phyloP scores from a whole-genome alignment of 2,329 filamentous ascomycete species.

The Coniochaeta ligniaria region DNA sequence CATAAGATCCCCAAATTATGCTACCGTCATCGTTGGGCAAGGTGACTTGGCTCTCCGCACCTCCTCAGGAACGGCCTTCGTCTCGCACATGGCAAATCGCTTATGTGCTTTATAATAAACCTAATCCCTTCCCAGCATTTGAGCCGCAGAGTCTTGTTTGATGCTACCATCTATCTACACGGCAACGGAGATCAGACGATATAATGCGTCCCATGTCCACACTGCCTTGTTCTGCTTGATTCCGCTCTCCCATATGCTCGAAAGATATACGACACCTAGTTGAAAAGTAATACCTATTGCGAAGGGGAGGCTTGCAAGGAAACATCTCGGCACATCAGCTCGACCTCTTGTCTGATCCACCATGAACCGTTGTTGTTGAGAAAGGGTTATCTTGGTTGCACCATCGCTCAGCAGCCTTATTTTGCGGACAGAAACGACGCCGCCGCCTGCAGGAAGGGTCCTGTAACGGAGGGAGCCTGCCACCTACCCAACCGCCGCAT shows the following conservation, averaged over 20 bases:
- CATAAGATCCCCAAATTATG: conserved; percentile 56
- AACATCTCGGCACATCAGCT: neutral
- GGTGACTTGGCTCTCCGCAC: conserved; percentile 33
- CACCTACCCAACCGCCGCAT: neutral
- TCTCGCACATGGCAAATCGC: conserved; percentile 41
- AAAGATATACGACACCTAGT: neutral
- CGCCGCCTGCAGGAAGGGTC: neutral
- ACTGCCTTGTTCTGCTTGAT: conserved; percentile 6
- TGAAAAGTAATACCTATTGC: neutral
- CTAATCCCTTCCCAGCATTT: conserved; percentile 27
- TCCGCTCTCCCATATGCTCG: neutral
- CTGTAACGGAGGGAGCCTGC: neutral
- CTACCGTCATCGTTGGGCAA: conserved; percentile 42
- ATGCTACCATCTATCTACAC: conserved; percentile 14
- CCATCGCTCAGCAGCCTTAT: conserved; percentile 8
- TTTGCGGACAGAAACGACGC: neutral
- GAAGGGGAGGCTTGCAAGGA: neutral
- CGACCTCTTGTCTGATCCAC: neutral
- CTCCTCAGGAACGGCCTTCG: conserved; percentile 37
- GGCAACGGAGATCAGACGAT: conserved; percentile 38
- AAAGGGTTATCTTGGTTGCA: neutral
- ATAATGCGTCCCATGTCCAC: conserved; percentile 35
- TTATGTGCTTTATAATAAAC: conserved; percentile 19
- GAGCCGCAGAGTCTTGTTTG: conserved; percentile 17
- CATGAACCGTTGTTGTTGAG: neutral